Percentiles rank a stretch among this genome's conserved stretches.
Conservation (phyloP, 495 filamentous ascomycete species). For the Hypoxylon perforatum region DNA sequence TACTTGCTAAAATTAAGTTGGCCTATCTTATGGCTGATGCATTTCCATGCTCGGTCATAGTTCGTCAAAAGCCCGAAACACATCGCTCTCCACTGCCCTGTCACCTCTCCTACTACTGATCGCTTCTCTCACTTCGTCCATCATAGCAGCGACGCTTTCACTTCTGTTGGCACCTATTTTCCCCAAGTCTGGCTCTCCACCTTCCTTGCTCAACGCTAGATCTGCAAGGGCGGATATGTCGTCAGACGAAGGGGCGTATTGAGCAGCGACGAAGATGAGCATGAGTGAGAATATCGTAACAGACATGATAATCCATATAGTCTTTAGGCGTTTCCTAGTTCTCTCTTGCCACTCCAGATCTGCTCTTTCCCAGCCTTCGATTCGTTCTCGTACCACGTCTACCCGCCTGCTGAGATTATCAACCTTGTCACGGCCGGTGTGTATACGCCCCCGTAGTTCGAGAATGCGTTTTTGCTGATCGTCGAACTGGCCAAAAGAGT, state of each 20-base stretch:
- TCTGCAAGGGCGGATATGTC: conserved; percentile 13
- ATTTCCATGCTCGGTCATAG: conserved; percentile 38
- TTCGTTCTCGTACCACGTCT: conserved; percentile 68
- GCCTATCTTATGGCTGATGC: not conserved
- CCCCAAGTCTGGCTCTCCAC: conserved; percentile 13
- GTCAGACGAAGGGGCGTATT: conserved; percentile 47
- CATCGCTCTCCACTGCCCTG: conserved; percentile 32
- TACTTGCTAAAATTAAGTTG: conserved; percentile 2
- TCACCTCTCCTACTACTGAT: conserved; percentile 28
- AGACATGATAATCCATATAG: conserved; percentile 67
- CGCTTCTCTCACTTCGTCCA: conserved; percentile 41
- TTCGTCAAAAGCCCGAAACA: conserved; percentile 56
- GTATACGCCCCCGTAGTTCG: conserved; percentile 72
- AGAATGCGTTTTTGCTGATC: conserved; percentile 75
- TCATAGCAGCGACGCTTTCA: conserved; percentile 25
- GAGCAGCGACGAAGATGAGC: conserved; percentile 52
- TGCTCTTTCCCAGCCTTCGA: conserved; percentile 76
- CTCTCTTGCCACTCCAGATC: conserved; percentile 79
- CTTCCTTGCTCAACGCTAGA: conserved; percentile 5
- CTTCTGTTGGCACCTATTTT: conserved; percentile 30
- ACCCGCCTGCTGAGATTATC: conserved; percentile 73
- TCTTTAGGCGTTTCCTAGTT: conserved; percentile 69
- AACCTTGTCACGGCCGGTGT: conserved; percentile 70
- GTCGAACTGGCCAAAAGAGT: conserved; percentile 74
- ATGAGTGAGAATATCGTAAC: conserved; percentile 59